phyloP scores from a whole-genome alignment of 805 yeast genomes.

The Yamadazyma sp. region DNA sequence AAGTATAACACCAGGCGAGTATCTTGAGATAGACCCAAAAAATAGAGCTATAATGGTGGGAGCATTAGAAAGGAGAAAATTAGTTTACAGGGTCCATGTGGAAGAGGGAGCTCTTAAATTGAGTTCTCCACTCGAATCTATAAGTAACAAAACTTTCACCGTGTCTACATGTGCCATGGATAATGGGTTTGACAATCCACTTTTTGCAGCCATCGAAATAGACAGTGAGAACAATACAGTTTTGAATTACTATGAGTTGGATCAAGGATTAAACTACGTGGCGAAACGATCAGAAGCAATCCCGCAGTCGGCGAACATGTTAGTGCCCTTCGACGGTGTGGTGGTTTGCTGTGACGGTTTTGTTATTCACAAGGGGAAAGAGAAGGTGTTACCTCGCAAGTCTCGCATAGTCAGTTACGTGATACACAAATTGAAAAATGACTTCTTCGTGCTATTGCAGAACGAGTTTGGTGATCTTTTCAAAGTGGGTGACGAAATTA shows the following conservation, averaged over 20 bases:
- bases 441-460: slow-evolving; percentile 71
- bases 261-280: slow-evolving; percentile 80
- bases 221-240: slow-evolving; percentile 29
- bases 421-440: slow-evolving; percentile 62
- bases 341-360: slow-evolving; percentile 59
- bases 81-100: slow-evolving; percentile 65
- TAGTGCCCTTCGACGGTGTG: slow-evolving; percentile 72
- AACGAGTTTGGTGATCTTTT: slow-evolving; percentile 70
- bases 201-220: slow-evolving; percentile 77
- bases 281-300: slow-evolving; percentile 39
- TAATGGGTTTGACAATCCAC: slow-evolving; percentile 78
- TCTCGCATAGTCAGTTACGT: slow-evolving; percentile 52
- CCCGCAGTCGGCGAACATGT: slow-evolving; percentile 42
- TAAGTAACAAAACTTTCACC: slow-evolving; percentile 50
- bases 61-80: slow-evolving; percentile 71
- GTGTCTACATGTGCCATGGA: slow-evolving; percentile 61
- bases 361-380: slow-evolving; percentile 48
- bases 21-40: slow-evolving; percentile 66
- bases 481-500: slow-evolving; percentile 56
- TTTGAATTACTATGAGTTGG: slow-evolving; percentile 75
- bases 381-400: slow-evolving; percentile 18
- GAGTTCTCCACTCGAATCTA: slow-evolving; percentile 76
- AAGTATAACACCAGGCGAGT: slow-evolving; percentile 73
- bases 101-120: slow-evolving; percentile 46
- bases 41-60: slow-evolving; percentile 68